phyloP scores from a whole-genome alignment of 2,329 filamentous ascomycete species.

The Sclerotinia spermophila region DNA sequence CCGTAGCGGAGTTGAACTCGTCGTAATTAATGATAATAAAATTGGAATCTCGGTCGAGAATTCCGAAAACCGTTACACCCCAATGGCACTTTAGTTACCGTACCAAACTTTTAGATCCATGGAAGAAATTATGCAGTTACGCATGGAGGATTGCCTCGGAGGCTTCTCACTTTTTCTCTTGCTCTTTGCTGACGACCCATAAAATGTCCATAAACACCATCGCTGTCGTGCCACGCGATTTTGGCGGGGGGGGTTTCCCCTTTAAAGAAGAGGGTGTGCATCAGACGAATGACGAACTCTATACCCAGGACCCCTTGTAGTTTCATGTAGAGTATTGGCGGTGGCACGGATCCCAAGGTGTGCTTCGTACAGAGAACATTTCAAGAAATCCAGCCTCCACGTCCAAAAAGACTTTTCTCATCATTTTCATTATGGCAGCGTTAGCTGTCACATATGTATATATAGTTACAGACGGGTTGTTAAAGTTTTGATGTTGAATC shows the following conservation, averaged over 20 bases:
- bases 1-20: constrained; percentile 44
- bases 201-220: constrained; percentile 7
- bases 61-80: not conserved
- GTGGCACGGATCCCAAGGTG: constrained; percentile 1
- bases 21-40: constrained; percentile 14
- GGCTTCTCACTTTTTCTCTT: not conserved
- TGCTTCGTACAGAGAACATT: not conserved
- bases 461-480: not conserved
- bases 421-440: not conserved
- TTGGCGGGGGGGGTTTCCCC: not conserved
- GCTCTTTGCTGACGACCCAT: not conserved
- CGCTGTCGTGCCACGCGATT: constrained; percentile 25
- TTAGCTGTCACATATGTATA: not conserved
- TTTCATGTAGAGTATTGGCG: constrained; percentile 26
- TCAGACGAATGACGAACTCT: constrained; percentile 32
- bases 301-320: constrained; percentile 18
- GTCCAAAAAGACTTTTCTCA: not conserved
- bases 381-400: not conserved
- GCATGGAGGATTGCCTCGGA: not conserved
- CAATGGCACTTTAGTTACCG: not conserved
- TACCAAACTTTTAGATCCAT: not conserved
- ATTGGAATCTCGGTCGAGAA: not conserved
- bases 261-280: constrained; percentile 13
- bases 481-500: not conserved
- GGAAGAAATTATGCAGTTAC: not conserved